Conservation (phyloP, 2,329 filamentous ascomycete species). For the Sclerotinia nivalis region DNA sequence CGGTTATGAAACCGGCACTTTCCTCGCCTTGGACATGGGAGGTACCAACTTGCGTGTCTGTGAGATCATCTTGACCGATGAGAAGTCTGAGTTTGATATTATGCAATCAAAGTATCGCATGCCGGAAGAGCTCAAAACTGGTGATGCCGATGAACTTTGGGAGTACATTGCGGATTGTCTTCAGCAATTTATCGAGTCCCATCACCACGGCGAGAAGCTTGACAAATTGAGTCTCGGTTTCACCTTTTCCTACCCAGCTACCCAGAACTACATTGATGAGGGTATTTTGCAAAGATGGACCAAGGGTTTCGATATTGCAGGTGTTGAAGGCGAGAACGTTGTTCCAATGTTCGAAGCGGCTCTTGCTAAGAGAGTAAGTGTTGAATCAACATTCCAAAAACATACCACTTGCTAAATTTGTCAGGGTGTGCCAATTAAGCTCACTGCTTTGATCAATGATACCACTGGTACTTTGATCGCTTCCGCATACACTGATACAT, state of each 20-base stretch:
- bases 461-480: constrained; percentile 96
- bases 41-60: constrained; percentile 95
- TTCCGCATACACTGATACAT: constrained; percentile 90
- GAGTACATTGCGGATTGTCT: constrained; percentile 93
- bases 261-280: constrained; percentile 90
- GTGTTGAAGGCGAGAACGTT: constrained; percentile 87
- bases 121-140: constrained; percentile 88
- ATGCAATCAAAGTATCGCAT: constrained; percentile 96
- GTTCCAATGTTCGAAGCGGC: constrained; percentile 85
- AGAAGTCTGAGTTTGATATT: constrained; percentile 89
- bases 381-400: neutral
- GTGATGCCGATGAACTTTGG: constrained; percentile 83
- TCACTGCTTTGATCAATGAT: constrained; percentile 94
- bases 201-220: constrained; percentile 69
- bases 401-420: constrained; percentile 26
- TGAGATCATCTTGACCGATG: constrained; percentile 83
- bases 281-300: constrained; percentile 94
- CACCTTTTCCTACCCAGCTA: constrained; percentile 94
- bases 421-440: constrained; percentile 84
- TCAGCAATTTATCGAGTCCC: constrained; percentile 83
- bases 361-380: constrained; percentile 63
- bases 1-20: constrained; percentile 84
- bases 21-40: constrained; percentile 90
- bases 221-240: constrained; percentile 79
- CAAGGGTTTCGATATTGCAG: constrained; percentile 93